phyloP scores from a whole-genome alignment of 1,284 basidiomycete species.

The Fomitopsis palustris region DNA sequence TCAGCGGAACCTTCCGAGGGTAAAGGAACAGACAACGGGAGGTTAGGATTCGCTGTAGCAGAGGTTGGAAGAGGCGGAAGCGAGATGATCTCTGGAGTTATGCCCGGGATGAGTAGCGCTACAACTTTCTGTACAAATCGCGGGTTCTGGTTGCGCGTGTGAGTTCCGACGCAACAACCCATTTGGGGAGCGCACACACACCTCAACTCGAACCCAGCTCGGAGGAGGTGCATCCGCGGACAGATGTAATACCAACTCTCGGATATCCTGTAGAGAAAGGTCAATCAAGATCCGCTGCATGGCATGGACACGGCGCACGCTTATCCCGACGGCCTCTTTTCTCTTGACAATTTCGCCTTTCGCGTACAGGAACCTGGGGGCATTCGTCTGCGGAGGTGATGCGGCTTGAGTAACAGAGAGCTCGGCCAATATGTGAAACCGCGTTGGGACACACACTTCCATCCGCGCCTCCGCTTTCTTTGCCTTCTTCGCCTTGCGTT shows the following conservation, averaged over 20 bases:
- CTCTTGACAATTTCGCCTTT: slow-evolving; percentile 70
- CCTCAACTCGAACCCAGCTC: slow-evolving; percentile 82
- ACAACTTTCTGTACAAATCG: slow-evolving; percentile 75
- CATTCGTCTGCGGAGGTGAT: slow-evolving; percentile 39
- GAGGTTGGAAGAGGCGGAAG: slow-evolving; percentile 63
- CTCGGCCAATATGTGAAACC: not conserved
- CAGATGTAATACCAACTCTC: slow-evolving; percentile 80
- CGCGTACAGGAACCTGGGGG: slow-evolving; percentile 78
- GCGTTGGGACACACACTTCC: slow-evolving; percentile 47
- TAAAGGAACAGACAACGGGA: slow-evolving; percentile 64
- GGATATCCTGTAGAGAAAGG: slow-evolving; percentile 59
- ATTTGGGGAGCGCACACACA: slow-evolving; percentile 28
- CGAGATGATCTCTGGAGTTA: slow-evolving; percentile 67
- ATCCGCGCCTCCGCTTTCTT: slow-evolving; percentile 53
- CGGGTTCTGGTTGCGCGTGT: slow-evolving; percentile 51
- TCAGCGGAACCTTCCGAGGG: slow-evolving; percentile 29
- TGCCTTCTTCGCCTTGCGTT: slow-evolving; percentile 67
- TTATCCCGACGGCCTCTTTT: slow-evolving; percentile 70
- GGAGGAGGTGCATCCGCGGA: slow-evolving; percentile 79
- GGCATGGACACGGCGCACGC: slow-evolving; percentile 43
- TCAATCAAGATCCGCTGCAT: not conserved
- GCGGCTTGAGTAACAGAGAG: slow-evolving; percentile 6
- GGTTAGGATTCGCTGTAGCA: slow-evolving; percentile 61
- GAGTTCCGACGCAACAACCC: not conserved
- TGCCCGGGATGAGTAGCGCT: slow-evolving; percentile 75